A percentile compares a stretch with the other conserved stretches of the same genome.
phyloP scores from a whole-genome alignment of 345 rosid genomes.

The Psidium friedrichsthalianum region DNA sequence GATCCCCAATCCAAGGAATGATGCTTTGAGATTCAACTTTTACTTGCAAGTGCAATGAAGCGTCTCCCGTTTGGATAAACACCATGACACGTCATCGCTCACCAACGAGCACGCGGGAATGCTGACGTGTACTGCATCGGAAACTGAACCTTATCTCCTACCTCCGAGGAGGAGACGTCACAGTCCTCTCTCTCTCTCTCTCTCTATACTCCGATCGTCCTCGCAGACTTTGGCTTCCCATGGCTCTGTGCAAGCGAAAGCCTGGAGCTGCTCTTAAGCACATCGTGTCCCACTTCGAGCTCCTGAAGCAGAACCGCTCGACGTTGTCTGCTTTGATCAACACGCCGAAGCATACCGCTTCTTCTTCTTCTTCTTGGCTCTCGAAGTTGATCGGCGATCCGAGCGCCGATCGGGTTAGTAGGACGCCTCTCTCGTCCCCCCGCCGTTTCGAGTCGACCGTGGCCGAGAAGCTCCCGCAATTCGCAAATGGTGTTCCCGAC shows the following conservation, averaged over 20 bases:
- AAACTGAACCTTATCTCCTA: neutral
- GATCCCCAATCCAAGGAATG: too few species aligned
- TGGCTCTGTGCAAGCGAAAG: neutral
- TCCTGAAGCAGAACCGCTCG: neutral
- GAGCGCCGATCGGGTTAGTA: neutral
- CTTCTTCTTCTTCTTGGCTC: neutral
- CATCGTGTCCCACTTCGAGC: neutral
- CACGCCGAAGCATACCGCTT: neutral
- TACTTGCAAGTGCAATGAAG: too few species aligned
- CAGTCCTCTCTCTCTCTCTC: too few species aligned
- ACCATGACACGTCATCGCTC: neutral
- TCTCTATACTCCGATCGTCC: neutral
- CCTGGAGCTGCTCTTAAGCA: neutral
- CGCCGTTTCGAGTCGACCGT: conserved; percentile 17
- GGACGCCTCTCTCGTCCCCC: neutral
- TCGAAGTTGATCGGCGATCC: neutral
- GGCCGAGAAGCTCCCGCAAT: conserved; percentile 11
- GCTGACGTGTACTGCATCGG: neutral
- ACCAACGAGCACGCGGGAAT: neutral
- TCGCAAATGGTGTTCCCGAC: neutral
- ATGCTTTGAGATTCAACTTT: too few species aligned
- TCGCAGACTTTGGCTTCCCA: neutral
- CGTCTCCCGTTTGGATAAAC: neutral
- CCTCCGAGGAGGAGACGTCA: neutral
- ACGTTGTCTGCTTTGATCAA: neutral